Conservation (phyloP, 2,329 filamentous ascomycete genomes). For the Cytospora paraplurivora region DNA sequence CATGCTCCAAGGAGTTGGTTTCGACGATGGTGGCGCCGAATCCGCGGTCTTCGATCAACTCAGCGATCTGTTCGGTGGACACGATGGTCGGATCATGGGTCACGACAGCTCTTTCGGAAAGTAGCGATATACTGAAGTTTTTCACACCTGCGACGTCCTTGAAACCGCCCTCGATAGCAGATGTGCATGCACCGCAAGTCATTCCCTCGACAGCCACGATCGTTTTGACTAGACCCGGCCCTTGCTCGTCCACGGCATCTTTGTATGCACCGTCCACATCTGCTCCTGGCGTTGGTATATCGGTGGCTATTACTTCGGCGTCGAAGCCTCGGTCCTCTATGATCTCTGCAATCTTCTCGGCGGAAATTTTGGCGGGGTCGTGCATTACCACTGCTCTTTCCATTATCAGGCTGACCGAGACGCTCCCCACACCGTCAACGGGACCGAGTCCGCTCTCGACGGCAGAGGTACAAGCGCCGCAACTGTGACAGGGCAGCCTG, state of each 20-base stretch:
- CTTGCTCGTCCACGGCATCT: slow-evolving; percentile 41
- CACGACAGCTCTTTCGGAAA: slow-evolving; percentile 83
- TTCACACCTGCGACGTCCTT: slow-evolving; percentile 72
- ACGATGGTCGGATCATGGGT: slow-evolving; percentile 69
- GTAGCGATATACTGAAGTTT: slow-evolving; percentile 77
- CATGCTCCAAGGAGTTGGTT: slow-evolving; percentile 55
- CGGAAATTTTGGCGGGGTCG: slow-evolving; percentile 71
- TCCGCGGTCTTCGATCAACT: slow-evolving; percentile 70
- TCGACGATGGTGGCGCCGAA: slow-evolving; percentile 81
- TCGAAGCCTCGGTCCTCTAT: slow-evolving; percentile 94
- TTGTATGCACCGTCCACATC: slow-evolving; percentile 40
- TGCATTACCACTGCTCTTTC: slow-evolving; percentile 94
- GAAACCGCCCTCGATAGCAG: slow-evolving; percentile 80
- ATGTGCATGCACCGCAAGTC: slow-evolving; percentile 90
- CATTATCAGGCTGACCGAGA: slow-evolving; percentile 93
- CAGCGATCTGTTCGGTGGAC: slow-evolving; percentile 55
- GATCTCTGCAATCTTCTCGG: slow-evolving; percentile 77
- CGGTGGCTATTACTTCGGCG: slow-evolving; percentile 81
- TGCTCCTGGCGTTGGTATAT: slow-evolving; percentile 60
- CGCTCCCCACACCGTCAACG: slow-evolving; percentile 77
- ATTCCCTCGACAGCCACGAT: slow-evolving; percentile 82
- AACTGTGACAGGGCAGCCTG: slow-evolving; percentile 54
- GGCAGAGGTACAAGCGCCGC: slow-evolving; percentile 93
- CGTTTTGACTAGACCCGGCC: slow-evolving; percentile 59
- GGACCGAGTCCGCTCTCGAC: slow-evolving; percentile 88